Conservation (phyloP, 805 yeast species). For the Saturnispora sekii region DNA sequence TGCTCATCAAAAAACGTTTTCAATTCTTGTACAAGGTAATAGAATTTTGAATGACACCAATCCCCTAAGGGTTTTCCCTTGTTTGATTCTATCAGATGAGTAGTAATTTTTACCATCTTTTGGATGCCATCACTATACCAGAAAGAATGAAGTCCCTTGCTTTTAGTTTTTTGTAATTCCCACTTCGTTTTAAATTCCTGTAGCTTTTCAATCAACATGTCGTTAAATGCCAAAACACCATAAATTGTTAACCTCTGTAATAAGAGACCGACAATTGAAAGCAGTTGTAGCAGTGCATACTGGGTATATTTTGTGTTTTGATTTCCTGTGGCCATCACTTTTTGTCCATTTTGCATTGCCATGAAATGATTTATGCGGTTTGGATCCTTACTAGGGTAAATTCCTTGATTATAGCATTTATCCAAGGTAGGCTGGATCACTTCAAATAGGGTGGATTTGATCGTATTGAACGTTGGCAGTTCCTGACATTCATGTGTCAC, state of each 20-base stretch:
- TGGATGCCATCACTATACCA: conserved; percentile 35
- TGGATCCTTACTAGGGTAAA: conserved; percentile 61
- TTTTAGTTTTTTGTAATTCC: conserved; percentile 48
- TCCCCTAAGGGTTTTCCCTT: conserved; percentile 18
- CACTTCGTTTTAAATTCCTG: conserved; percentile 50
- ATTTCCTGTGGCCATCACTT: conserved; percentile 41
- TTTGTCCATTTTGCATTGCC: conserved; percentile 60
- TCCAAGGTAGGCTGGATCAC: conserved; percentile 61
- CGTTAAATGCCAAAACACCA: conserved; percentile 70
- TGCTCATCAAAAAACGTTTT: conserved; percentile 35
- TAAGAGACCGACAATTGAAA: conserved; percentile 67
- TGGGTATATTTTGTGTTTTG: conserved; percentile 67
- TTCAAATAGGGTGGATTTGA: conserved; percentile 44
- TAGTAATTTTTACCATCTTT: conserved; percentile 33
- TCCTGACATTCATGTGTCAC: conserved; percentile 48
- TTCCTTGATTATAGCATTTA: conserved; percentile 52
- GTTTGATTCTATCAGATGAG: conserved; percentile 35
- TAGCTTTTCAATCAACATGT: conserved; percentile 52
- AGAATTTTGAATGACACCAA: conserved; percentile 66
- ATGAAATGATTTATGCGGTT: conserved; percentile 56
- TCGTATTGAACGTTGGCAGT: conserved; percentile 44
- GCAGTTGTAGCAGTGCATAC: conserved; percentile 47
- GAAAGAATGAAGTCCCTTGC: conserved; percentile 52
- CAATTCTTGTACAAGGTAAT: conserved; percentile 47
- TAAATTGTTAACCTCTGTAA: conserved; percentile 63